These are phyloP conservation scores for Penicillium sp. DNA, from an alignment of 2,329 filamentous ascomycete species.

Conservation along the genomic window DNA sequence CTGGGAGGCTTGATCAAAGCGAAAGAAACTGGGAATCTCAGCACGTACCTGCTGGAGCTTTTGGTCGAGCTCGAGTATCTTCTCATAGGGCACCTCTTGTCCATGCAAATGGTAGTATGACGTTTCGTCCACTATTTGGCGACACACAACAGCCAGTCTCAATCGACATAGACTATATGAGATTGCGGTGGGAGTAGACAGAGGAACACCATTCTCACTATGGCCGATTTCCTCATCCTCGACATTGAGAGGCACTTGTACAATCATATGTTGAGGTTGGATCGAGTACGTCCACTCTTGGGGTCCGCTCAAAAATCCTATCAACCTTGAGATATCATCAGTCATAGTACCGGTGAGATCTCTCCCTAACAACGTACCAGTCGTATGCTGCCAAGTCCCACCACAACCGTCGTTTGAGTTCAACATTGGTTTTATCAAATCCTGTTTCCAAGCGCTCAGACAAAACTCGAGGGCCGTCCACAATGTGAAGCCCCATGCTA, in stretches of 20 bases:
- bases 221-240: constrained; percentile 32
- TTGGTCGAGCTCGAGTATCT: constrained; percentile 33
- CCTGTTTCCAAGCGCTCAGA: constrained; percentile 13
- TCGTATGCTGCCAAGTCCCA: constrained; percentile 40
- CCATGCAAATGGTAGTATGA: constrained; percentile 22
- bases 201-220: constrained; percentile 19
- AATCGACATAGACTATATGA: constrained; percentile 40
- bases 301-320: constrained; percentile 36
- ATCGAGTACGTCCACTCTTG: constrained; percentile 40
- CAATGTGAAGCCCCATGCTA: constrained; percentile 30
- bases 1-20: constrained; percentile 26
- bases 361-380: constrained; percentile 26
- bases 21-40: constrained; percentile 32
- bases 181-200: constrained; percentile 37
- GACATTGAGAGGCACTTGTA: constrained; percentile 37
- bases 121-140: constrained; percentile 34
- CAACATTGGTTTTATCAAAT: constrained; percentile 23
- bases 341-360: neutral
- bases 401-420: constrained; percentile 37
- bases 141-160: constrained; percentile 35
- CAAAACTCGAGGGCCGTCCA: constrained; percentile 22
- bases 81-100: constrained; percentile 27
- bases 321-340: constrained; percentile 22
- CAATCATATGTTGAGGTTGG: constrained; percentile 36
- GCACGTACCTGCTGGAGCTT: constrained; percentile 27